Base-by-base conservation (phyloP, 1,284 basidiomycete species). In the Austroboletus novae-zelandiae region DNA sequence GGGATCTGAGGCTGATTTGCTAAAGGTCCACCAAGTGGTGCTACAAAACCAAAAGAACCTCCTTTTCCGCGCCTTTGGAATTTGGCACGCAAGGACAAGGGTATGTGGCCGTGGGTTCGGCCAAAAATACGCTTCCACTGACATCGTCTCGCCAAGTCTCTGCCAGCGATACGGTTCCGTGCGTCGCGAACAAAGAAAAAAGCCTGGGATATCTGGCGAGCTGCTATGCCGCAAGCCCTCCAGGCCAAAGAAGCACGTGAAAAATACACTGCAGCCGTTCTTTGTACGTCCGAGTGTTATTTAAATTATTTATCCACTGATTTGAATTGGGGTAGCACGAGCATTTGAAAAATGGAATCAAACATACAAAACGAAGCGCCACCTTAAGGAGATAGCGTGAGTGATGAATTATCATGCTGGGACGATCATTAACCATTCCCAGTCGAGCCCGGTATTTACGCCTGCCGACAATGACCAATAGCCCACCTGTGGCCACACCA, bases 341-440 rank as follows among this genome's bases (percentile, higher is more conserved):
- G 74, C 65, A 40, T 73, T 90, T 48, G 75, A 77, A 40, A 81
- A 75, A 55, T 91, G 89, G 89, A 59, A 74, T 23, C 77, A 84
- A 64, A 73, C 74, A 8, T 81, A 88, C 59, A 78, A 78, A 62
- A 82, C 80, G 18, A 89, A 86, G 63, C 76, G 84, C 36, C 83
- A 85, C 39, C 75, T 86, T 37, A 90, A 89, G 66, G 87, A 89
- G 50, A 84, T 90, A 47, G 86, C 86, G 89, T 91, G 66, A 74
- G 88, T 80, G 48, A 57, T 47, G 42, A 35, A 37, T 49, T 47
- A 18, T 54, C 37, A 43, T 48, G 42, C 47, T 36, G 17, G 50
- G 61, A 60, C 51, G 50, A 51, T 58, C 54, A 60, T 51, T 58
- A 56, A 58, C 46, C 46, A 20, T 52, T 40, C 30, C 47, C 43